These are phyloP conservation scores for Cryoendolithus antarcticus DNA, from an alignment of 2,329 filamentous ascomycete species.

Conservation along the genomic window DNA sequence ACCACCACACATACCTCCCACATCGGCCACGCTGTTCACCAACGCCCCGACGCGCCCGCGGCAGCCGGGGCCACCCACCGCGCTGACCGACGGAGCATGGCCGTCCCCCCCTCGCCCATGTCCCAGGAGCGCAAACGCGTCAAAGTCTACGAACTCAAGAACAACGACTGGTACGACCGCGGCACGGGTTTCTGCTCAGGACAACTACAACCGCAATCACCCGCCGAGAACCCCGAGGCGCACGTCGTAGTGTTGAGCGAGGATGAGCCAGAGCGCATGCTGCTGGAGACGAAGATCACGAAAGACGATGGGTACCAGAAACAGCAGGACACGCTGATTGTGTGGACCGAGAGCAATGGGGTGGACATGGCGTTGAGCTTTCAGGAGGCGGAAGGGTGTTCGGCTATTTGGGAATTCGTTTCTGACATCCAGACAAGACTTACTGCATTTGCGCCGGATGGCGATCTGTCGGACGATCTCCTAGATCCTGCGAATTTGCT, in stretches of 20 bases:
- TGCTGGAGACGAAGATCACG: constrained; percentile 79
- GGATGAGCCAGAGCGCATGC: constrained; percentile 69
- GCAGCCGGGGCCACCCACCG: no score
- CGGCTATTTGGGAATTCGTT: constrained; percentile 91
- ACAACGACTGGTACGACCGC: constrained; percentile 98
- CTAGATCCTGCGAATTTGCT: constrained; percentile 58
- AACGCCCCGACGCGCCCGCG: no score
- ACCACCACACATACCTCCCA: no score
- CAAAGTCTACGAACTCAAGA: constrained; percentile 96
- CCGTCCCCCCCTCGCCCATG: constrained; percentile 19
- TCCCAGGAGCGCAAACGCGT: constrained; percentile 53
- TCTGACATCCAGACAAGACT: constrained; percentile 71
- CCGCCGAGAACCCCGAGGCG: constrained; percentile 56
- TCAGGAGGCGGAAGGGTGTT: constrained; percentile 90
- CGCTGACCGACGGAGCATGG: constrained; percentile 8
- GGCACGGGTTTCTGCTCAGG: constrained; percentile 93
- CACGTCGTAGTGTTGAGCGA: constrained; percentile 87
- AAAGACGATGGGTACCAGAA: constrained; percentile 97
- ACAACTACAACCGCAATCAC: constrained; percentile 34
- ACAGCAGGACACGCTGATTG: constrained; percentile 96
- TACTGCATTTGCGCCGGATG: constrained; percentile 49
- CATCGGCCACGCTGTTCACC: no score
- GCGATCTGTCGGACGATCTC: constrained; percentile 77
- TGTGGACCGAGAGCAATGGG: constrained; percentile 88
- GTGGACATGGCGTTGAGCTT: constrained; percentile 98